phyloP scores from a whole-genome alignment of 805 yeast genomes.

The Candida sonorensis region DNA sequence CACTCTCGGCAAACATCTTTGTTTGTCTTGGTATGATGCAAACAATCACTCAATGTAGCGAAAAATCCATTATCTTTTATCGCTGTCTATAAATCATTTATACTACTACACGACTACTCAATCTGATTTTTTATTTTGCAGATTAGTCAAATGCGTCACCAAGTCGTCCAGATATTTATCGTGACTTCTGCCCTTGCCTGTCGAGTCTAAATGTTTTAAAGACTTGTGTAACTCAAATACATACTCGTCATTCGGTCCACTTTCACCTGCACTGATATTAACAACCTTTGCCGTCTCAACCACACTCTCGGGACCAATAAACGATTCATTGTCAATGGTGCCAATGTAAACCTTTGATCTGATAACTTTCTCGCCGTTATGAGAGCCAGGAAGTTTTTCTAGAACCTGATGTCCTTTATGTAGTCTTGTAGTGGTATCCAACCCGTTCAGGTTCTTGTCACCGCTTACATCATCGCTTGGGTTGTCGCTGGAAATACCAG shows the following conservation, averaged over 20 bases:
- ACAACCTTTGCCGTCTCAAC: slow-evolving; percentile 56
- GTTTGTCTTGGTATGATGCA: no score
- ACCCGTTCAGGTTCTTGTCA: no score
- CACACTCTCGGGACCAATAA: slow-evolving; percentile 73
- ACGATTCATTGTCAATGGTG: slow-evolving; percentile 71
- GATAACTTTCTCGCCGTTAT: slow-evolving; percentile 34
- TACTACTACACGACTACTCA: no score
- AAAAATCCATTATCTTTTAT: no score
- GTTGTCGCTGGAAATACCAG: no score
- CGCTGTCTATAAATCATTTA: slow-evolving; percentile 1
- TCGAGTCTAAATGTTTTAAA: slow-evolving; percentile 32
- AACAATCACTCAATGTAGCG: no score
- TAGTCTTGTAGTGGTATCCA: slow-evolving; percentile 13
- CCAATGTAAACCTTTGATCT: slow-evolving; percentile 75
- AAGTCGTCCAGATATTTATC: slow-evolving; percentile 37
- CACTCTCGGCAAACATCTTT: no score
- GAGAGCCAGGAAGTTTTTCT: slow-evolving; percentile 23
- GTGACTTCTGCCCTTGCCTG: slow-evolving; percentile 14
- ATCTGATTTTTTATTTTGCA: no score
- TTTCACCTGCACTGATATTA: slow-evolving; percentile 56
- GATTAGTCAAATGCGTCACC: no score
- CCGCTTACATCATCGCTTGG: no score
- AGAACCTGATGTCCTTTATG: slow-evolving; percentile 18
- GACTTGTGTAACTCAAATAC: slow-evolving; percentile 48
- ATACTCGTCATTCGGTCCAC: slow-evolving; percentile 77